A percentile compares a stretch with the other conserved stretches of the same genome.
Conservation (phyloP, 805 yeast genomes). For the Metschnikowia lachancei region DNA sequence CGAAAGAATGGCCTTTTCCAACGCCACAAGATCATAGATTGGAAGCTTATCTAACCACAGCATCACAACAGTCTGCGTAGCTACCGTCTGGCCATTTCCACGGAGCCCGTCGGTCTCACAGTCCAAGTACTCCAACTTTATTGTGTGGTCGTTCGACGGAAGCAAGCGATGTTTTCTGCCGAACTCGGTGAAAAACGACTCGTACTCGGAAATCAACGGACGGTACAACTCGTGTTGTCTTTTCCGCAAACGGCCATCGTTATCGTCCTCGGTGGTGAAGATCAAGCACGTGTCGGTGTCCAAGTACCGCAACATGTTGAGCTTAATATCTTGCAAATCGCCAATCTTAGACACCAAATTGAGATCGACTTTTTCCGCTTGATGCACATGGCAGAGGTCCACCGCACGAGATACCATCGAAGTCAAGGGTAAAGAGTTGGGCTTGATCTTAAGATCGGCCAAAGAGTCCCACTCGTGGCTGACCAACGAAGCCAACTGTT, state of each 20-base stretch:
- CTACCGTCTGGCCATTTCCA: conserved; percentile 70
- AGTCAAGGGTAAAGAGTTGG: conserved; percentile 81
- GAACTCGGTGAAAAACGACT: conserved; percentile 50
- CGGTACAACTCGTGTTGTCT: conserved; percentile 77
- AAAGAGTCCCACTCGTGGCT: conserved; percentile 86
- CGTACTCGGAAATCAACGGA: conserved; percentile 70
- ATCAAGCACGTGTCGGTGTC: conserved; percentile 94
- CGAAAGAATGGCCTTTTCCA: conserved; percentile 84
- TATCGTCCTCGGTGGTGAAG: conserved; percentile 76
- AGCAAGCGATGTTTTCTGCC: conserved; percentile 29
- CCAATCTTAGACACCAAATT: conserved; percentile 58
- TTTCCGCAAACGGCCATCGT: conserved; percentile 74
- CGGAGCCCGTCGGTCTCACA: conserved; percentile 77
- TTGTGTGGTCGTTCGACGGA: conserved; percentile 21
- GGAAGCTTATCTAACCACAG: conserved; percentile 63
- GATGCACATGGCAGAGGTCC: conserved; percentile 51
- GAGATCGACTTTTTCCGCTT: conserved; percentile 41
- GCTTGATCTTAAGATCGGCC: conserved; percentile 62
- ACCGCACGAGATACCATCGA: conserved; percentile 83
- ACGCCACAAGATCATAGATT: conserved; percentile 77
- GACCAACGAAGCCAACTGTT: conserved; percentile 66
- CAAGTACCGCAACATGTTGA: conserved; percentile 69
- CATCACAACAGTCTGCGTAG: conserved; percentile 58
- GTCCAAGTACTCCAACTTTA: conserved; percentile 62
- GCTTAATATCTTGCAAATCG: conserved; percentile 52